These are phyloP conservation scores for Quercus alba DNA, from an alignment of 306 rosid genomes.

Conservation along the genomic window DNA sequence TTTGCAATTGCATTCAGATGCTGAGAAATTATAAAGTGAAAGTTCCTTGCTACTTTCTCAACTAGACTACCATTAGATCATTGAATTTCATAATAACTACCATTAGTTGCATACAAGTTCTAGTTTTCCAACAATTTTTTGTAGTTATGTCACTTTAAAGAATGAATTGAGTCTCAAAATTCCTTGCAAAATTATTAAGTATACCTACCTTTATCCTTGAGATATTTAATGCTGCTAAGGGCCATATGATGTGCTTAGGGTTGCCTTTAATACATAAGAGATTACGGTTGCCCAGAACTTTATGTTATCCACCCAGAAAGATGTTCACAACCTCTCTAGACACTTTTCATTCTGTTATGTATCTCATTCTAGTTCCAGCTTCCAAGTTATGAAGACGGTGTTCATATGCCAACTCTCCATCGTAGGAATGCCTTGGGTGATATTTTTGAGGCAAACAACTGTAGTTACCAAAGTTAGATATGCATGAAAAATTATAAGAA, in stretches of 20 bases:
- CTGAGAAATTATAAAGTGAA: neutral
- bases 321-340: neutral
- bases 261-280: neutral
- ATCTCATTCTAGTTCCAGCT: neutral
- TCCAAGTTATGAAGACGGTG: neutral
- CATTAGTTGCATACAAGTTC: neutral
- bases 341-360: neutral
- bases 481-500: neutral
- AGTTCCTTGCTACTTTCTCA: neutral
- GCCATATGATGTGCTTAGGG: neutral
- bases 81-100: neutral
- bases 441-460: neutral
- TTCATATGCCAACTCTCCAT: neutral
- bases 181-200: neutral
- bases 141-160: neutral
- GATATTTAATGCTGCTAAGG: neutral
- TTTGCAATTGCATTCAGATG: neutral
- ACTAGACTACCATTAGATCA: too few species aligned
- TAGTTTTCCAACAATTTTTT: neutral
- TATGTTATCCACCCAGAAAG: neutral
- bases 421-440: neutral
- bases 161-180: neutral
- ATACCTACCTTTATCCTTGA: neutral
- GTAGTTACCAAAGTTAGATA: neutral
- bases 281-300: neutral